phyloP scores from a whole-genome alignment of 306 rosid species.

The Trifolium subterraneum region DNA sequence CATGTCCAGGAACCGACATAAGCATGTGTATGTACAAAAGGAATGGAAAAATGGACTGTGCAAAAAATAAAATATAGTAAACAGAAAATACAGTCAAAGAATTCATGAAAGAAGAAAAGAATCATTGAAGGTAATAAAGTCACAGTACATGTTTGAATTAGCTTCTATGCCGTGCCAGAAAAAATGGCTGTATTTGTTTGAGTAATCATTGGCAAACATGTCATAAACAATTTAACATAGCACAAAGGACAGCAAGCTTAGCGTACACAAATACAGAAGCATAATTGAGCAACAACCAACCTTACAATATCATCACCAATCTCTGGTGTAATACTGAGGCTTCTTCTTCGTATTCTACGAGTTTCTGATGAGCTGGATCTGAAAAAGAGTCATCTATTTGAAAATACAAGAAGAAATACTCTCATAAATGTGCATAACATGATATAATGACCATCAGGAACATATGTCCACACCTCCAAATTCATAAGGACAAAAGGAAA shows the following conservation, averaged over 20 bases:
- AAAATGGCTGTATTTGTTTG: neutral
- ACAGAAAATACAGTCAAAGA: neutral
- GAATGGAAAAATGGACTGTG: neutral
- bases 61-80: too few species aligned
- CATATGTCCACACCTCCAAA: slow-evolving; percentile 10
- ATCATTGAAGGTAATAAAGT: neutral
- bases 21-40: slow-evolving; percentile 8
- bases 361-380: slow-evolving; percentile 67
- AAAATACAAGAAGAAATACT: slow-evolving; percentile 22
- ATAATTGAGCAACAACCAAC: slow-evolving; percentile 57
- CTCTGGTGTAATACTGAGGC: slow-evolving; percentile 95
- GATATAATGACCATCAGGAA: slow-evolving; percentile 25
- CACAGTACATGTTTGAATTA: neutral
- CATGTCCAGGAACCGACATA: slow-evolving; percentile 14
- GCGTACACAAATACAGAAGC: slow-evolving; percentile 19
- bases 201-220: neutral
- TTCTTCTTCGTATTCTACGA: slow-evolving; percentile 85
- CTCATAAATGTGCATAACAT: neutral
- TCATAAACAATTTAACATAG: slow-evolving; percentile 27
- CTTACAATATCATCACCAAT: slow-evolving; percentile 97
- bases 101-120: neutral
- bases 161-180: neutral
- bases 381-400: slow-evolving; percentile 33
- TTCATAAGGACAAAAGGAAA: slow-evolving; percentile 16
- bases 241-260: slow-evolving; percentile 23